Base-by-base conservation (phyloP, 305 asterid species). In the Fraxinus ornus region DNA sequence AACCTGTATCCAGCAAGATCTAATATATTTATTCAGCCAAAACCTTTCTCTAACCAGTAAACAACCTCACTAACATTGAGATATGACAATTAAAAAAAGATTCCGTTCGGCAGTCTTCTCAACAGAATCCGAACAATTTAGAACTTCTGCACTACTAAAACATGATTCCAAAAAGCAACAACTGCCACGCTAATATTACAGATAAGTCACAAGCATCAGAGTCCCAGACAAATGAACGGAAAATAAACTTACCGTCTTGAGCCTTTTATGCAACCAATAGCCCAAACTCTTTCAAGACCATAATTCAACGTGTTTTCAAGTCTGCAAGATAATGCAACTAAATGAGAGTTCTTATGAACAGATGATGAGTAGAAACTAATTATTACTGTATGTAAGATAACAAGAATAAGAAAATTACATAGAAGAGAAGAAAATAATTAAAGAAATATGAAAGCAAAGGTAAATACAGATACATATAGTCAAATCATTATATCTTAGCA, bases 251-350 rank as follows among this genome's bases (percentile, higher is more conserved):
- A 94, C 99, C 98, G 84, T 83, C 99, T 89, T 44, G 99, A 97
- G 83, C 98, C 89, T 90, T 89, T 94, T 83, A 93, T 89, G 95
- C 88, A 94, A 82, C 98, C 93, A 82, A 94, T 83, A 12, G 99
- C 94, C 99, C 99, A 97, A 86, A 97, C 99, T 90, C 99, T 92
- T 88, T 97, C 98, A 87, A 97, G 96, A 33, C 98, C 97, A 92
- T 97, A 97, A 87, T 97, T 94, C 89, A 97, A 83, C 15, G 99
- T 94, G 88, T 94, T 93, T 85, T 97, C 99, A 77, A 93, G 95
- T 88, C 99, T 97, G 98, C 87, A 83, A 82, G 77, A 87, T 73
- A 74, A 80, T 62, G 84, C 4, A 84, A 74, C 74, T 79, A 9
- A 30, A 71, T 83, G 82, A 87, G 88, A 82, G 80, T 70, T 66